A percentile compares a stretch with the other conserved stretches of the same genome.
phyloP scores from a whole-genome alignment of 2,329 filamentous ascomycete species.

The Fusarium liriodendri region DNA sequence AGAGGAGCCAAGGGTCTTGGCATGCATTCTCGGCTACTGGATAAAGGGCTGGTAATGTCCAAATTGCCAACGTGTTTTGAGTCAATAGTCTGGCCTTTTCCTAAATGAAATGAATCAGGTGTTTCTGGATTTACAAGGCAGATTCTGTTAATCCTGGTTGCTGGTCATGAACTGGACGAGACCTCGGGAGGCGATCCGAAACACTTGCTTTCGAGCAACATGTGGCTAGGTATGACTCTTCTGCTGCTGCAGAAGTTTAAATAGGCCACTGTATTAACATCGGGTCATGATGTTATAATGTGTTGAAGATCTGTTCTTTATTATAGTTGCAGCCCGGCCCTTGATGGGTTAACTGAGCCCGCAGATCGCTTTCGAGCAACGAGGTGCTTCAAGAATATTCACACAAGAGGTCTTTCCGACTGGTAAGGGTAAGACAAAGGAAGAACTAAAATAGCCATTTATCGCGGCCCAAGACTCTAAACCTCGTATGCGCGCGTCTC shows the following conservation, averaged over 20 bases:
- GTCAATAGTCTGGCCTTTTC: neutral
- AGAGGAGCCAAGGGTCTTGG: neutral
- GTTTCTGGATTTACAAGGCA: neutral
- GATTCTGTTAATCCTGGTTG: neutral
- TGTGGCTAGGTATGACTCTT: no score
- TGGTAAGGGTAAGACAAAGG: neutral
- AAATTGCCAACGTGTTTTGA: neutral
- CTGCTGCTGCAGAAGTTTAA: neutral
- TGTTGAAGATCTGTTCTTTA: no score
- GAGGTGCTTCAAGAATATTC: neutral
- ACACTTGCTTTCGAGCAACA: no score
- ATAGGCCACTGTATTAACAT: no score
- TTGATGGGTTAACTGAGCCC: no score
- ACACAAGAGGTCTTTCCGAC: neutral
- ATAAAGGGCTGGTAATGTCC: neutral
- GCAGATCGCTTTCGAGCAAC: no score
- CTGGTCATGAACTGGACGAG: neutral
- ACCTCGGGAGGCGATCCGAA: neutral
- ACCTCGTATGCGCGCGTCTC: no score
- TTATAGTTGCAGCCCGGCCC: no score
- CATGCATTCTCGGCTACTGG: neutral
- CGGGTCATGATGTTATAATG: no score
- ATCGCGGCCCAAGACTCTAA: no score
- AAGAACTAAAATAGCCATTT: neutral
- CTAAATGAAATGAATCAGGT: neutral